Percentiles rank a stretch among this genome's conserved stretches.
These are phyloP conservation scores for sunflower (Helianthus annuus) DNA, from an alignment of 129 eudicot species.

Conservation along the genomic window HanXRQr2.0-SUNRISE NC_035434.2:142100649-142101148, in stretches of 20 bases:
- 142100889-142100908: too few species aligned
- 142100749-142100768: not conserved
- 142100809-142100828: not conserved
- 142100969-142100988: not conserved
- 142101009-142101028: not conserved
- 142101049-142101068: not conserved
- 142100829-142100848: not conserved
- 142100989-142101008: not conserved
- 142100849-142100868: not conserved
- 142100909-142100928: too few species aligned
- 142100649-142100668: constrained; percentile 63
- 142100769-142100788: not conserved
- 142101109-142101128: not conserved
- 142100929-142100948: too few species aligned
- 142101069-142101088: not conserved
- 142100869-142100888: not conserved
- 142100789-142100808: not conserved
- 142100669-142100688: constrained; percentile 89
- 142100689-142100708: constrained; percentile 53
- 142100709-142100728: too few species aligned
- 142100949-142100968: not conserved
- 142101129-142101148: not conserved
- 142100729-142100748: not conserved
- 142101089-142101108: not conserved
- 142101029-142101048: not conserved